These are phyloP conservation scores for Boletus semigastroideus DNA, from an alignment of 1,284 basidiomycete genomes.

Conservation along the genomic window DNA sequence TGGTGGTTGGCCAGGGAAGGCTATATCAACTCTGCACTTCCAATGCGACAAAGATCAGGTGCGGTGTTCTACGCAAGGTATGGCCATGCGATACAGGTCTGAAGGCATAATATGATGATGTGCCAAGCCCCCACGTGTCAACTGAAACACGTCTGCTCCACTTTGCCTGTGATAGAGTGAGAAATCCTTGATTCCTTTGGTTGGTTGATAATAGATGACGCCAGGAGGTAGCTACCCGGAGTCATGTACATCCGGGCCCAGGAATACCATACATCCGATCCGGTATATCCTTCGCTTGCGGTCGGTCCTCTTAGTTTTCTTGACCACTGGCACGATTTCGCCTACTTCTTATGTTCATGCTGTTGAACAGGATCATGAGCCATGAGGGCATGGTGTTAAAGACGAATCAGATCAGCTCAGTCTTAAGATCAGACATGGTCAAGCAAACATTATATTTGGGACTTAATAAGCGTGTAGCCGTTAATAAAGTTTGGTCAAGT, in stretches of 20 bases:
- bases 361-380: too few species aligned
- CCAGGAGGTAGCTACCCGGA: too few species aligned
- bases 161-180: conserved; percentile 12
- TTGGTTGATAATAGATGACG: conserved; percentile 2
- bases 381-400: too few species aligned
- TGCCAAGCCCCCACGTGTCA: conserved; percentile 3
- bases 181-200: conserved; percentile 1
- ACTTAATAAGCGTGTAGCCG: not conserved
- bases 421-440: not conserved
- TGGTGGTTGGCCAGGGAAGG: not conserved
- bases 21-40: not conserved
- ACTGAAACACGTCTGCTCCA: conserved; percentile 26
- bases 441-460: conserved; percentile 5
- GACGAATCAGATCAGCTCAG: too few species aligned
- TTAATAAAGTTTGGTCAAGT: conserved; percentile 5
- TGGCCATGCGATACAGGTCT: not conserved
- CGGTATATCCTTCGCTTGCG: conserved; percentile 2
- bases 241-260: too few species aligned
- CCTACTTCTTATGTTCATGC: not conserved
- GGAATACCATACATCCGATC: not conserved
- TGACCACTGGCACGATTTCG: not conserved
- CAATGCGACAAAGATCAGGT: not conserved
- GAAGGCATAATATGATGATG: not conserved
- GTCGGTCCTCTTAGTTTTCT: not conserved
- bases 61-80: not conserved